Base-by-base conservation (phyloP, 208 protist species). In the Angomonas desouzai region DNA sequence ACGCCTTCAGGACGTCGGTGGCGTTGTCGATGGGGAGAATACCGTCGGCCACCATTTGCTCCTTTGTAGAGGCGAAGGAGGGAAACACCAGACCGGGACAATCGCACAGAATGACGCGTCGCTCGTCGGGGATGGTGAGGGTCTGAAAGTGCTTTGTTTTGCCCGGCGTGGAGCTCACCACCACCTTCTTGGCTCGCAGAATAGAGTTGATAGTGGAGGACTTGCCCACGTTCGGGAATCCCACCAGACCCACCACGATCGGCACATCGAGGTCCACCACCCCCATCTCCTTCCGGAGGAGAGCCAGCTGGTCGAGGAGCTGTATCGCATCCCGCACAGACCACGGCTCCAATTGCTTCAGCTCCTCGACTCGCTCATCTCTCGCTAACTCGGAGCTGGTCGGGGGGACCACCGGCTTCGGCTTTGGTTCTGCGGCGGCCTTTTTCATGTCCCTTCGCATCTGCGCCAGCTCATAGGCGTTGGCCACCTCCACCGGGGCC, bases 121-220 rank as follows among this genome's bases (percentile, higher is more conserved):
- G 85, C 65, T 97, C 89, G 43, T 98, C 83, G 1, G 90, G 85
- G 7, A 99, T 87, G 16, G 76, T 62, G 36, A 99, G 79, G 0
- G 98, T 99, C 78, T 98, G 96, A 62, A 99, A 98, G 81, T 99
- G 98, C 76, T 99, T 99, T 20, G 98, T 99, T 69, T 99, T 99
- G 32, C 98, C 98, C 0, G 98, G 98, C 1, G 97, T 99, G 33
- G 96, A 80, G 48, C 91, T 92, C 33, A 99, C 97, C 11, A 95
- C 83, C 0, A 99, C 97, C 62, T 92, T 92, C 81, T 99, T 99
- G 27, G 72, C 81, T 32, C 87, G 83, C 48, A 91, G 85, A 30
- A 99, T 85, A 0, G 92, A 94, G 83, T 99, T 99, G 68, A 99
- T 98, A 0, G 97, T 99, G 25, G 89, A 97, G 3, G 85, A 97